Base-by-base conservation (phyloP, 441 rosid genomes). In the Euphorbia corollata region DNA sequence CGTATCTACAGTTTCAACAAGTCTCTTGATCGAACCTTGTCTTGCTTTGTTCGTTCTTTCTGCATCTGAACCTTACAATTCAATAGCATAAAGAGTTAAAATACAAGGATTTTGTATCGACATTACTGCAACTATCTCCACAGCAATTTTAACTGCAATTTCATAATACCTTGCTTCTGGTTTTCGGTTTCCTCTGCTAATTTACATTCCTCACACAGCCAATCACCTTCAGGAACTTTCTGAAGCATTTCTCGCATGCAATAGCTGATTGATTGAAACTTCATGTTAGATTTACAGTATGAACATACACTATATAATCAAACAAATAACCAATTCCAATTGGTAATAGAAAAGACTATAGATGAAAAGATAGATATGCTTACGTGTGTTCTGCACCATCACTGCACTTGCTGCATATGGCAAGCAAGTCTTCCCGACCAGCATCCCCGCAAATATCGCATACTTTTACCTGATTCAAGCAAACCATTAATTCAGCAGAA, bases 361-460 rank as follows among this genome's bases (percentile, higher is more conserved):
- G 41, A 36, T 60, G 50, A 64, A 79, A 60, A 59, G 61, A 32
- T 38, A 43, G 70, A 61, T 61, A 73, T 41, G 47, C 92, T 88
- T 87, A 95, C 99, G 86, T 95, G 87, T 95, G 99, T 82, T 95
- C 98, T 70, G 98, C 99, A 66, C 99, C 99, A 84, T 96, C 99
- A 77, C 80, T 77, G 81, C 99, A 96, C 80, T 83, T 78, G 65
- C 91, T 83, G 76, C 99, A 96, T 69, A 89, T 84, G 68, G 97
- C 98, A 24, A 96, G 97, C 77, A 85, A 76, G 81, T 92, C 94
- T 82, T 96, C 99, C 63, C 93, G 87, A 57, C 99, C 99, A 45
- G 98, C 92, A 84, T 96, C 99, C 72, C 98, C 99, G 71, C 99
- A 96, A 62, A 90, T 92, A 79, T 96, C 99, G 73, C 99, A 96